phyloP scores from a whole-genome alignment of 2,329 filamentous ascomycete species.

The Diaporthe vaccinii region DNA sequence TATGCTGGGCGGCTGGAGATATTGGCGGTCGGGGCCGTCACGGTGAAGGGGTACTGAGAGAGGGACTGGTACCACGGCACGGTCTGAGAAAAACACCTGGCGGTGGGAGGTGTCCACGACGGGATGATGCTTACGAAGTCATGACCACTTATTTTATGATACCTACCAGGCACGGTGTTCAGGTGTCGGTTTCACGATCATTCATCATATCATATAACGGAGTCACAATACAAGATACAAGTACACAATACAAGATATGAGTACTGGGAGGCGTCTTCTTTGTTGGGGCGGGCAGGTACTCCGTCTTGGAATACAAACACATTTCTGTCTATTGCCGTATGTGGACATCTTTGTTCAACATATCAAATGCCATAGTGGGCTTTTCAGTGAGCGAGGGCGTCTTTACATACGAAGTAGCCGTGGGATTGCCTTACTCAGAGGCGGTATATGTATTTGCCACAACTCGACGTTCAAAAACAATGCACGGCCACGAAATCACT shows the following conservation, averaged over 20 bases:
- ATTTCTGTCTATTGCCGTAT: neutral
- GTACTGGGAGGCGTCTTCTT: constrained; percentile 4
- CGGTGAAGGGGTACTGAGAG: constrained; percentile 51
- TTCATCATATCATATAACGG: constrained; percentile 1
- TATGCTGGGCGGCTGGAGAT: constrained; percentile 80
- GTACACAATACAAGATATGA: neutral
- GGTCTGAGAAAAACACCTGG: neutral
- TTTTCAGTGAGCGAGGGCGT: neutral
- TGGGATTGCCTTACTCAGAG: neutral
- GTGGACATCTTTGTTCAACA: neutral
- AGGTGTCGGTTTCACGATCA: neutral
- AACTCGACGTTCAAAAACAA: neutral
- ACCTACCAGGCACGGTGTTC: constrained; percentile 27
- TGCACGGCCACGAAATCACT: neutral
- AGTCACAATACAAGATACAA: neutral
- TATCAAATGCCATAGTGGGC: too few relatives aligned
- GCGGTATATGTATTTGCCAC: neutral
- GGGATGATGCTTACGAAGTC: constrained; percentile 25
- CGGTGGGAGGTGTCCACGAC: neutral
- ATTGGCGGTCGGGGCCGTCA: constrained; percentile 78
- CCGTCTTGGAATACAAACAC: neutral
- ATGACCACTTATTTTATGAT: constrained; percentile 31
- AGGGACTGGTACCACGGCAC: neutral
- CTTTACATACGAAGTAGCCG: neutral
- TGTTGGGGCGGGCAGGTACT: neutral